Percentiles rank a stretch among this genome's conserved stretches.
Evolutionary conservation across 2,329 filamentous ascomycete genomes (phyloP).

Genomic region (Plectosphaerella plurivora): DNA sequence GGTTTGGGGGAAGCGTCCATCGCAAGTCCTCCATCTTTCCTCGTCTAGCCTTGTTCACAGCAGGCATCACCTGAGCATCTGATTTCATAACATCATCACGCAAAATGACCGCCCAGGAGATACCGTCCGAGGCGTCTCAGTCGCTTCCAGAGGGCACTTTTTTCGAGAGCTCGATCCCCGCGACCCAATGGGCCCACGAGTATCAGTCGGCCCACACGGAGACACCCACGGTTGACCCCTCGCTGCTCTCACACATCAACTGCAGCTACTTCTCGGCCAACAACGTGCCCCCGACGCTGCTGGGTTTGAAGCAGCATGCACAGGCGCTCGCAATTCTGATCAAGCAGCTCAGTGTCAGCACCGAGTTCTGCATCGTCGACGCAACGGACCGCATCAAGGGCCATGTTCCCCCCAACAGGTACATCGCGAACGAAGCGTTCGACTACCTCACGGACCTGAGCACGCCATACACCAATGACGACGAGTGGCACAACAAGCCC

Average conservation of each 20-base stretch:
- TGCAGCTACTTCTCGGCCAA: constrained; percentile 53
- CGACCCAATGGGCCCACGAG: constrained; percentile 7
- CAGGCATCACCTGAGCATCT: no score
- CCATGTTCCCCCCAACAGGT: constrained; percentile 16
- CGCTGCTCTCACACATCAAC: constrained; percentile 40
- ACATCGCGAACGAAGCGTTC: constrained; percentile 43
- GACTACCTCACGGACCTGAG: constrained; percentile 52
- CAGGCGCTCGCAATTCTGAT: constrained; percentile 54
- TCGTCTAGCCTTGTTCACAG: no score
- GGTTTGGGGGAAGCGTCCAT: no score
- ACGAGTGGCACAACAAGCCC: constrained; percentile 40
- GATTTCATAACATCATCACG: no score
- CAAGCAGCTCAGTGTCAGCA: constrained; percentile 36
- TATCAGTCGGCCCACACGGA: constrained; percentile 10
- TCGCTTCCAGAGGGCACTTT: no score
- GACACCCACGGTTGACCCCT: constrained; percentile 13
- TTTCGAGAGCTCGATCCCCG: not conserved
- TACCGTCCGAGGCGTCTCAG: no score
- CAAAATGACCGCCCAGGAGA: no score
- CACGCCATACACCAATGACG: constrained; percentile 42
- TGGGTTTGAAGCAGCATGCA: constrained; percentile 55
- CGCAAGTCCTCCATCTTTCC: no score
- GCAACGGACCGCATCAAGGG: constrained; percentile 4
- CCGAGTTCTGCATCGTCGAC: constrained; percentile 22
- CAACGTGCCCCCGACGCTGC: constrained; percentile 47